phyloP scores from a whole-genome alignment of 2,329 filamentous ascomycete species.

The Biscogniauxia marginata region DNA sequence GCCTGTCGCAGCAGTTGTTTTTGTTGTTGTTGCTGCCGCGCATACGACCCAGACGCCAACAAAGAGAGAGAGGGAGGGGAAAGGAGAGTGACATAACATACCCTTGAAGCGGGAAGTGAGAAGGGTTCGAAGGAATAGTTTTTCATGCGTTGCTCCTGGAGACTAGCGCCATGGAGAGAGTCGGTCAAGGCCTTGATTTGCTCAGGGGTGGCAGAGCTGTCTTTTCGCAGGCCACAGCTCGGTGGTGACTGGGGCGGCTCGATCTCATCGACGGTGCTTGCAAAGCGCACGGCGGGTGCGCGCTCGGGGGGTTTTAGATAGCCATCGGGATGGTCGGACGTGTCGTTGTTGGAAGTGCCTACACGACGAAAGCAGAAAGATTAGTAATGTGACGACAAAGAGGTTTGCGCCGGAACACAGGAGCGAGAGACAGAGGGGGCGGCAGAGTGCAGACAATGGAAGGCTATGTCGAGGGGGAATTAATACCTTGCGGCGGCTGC shows the following conservation, averaged over 20 bases:
- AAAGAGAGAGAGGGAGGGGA: conserved; percentile 3
- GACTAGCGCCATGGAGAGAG: conserved; percentile 68
- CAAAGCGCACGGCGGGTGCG: conserved; percentile 65
- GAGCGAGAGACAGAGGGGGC: neutral
- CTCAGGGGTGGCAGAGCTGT: conserved; percentile 50
- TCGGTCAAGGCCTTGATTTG: conserved; percentile 71
- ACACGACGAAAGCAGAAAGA: conserved; percentile 14
- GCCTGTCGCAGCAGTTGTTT: neutral
- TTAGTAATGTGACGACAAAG: conserved; percentile 21
- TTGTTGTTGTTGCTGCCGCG: neutral
- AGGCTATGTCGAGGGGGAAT: neutral
- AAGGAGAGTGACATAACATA: conserved; percentile 49
- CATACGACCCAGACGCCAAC: neutral
- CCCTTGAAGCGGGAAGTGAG: conserved; percentile 80
- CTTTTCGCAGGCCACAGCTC: conserved; percentile 20
- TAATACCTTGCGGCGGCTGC: conserved; percentile 26
- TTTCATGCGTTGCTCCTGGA: conserved; percentile 81
- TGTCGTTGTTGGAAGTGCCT: conserved; percentile 22
- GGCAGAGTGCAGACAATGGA: conserved; percentile 14
- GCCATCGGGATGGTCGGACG: conserved; percentile 24
- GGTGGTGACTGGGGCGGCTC: conserved; percentile 41
- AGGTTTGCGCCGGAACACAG: conserved; percentile 2
- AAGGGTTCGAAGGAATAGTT: conserved; percentile 89
- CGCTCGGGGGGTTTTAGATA: conserved; percentile 28
- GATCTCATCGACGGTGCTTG: conserved; percentile 69